These are phyloP conservation scores for Aspergillus novofumigatus DNA, from an alignment of 2,329 filamentous ascomycete genomes.

Conservation along the genomic window DNA sequence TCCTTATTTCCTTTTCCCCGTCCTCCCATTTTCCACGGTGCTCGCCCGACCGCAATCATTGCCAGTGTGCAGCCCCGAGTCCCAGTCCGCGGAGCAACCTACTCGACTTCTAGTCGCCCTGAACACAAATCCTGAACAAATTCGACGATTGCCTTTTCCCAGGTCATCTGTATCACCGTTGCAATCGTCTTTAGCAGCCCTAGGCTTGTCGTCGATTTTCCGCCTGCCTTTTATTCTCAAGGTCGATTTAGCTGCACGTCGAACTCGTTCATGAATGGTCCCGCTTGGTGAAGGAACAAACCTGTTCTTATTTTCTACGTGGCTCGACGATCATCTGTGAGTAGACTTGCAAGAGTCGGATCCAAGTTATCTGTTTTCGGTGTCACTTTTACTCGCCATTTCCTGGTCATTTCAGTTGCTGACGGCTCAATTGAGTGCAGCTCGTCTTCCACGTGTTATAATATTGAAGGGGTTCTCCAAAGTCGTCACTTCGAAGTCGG, in stretches of 20 bases:
- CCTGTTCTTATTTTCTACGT: background rate
- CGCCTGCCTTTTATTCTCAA: background rate
- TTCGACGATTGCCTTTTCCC: background rate
- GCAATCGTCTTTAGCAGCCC: conserved; percentile 7
- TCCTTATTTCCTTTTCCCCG: conserved; percentile 7
- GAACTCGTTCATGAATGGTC: conserved; percentile 18
- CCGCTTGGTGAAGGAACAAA: conserved; percentile 7
- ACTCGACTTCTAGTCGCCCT: conserved; percentile 4
- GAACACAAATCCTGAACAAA: background rate
- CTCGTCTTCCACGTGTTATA: conserved; percentile 19
- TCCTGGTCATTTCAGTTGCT: conserved; percentile 2
- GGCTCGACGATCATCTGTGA: conserved; percentile 12
- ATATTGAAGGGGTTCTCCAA: conserved; percentile 13
- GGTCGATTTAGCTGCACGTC: conserved; percentile 1
- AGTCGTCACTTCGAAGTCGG: conserved; percentile 5
- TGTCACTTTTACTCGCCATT: background rate
- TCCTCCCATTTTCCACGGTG: conserved; percentile 6
- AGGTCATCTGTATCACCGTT: conserved; percentile 4
- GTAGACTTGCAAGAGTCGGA: background rate
- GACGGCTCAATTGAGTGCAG: conserved; percentile 8
- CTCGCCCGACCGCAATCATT: conserved; percentile 1
- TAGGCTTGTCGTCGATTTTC: conserved; percentile 4
- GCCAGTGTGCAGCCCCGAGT: conserved; percentile 7
- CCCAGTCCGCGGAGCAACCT: conserved; percentile 4
- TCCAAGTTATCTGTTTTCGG: background rate